Conservation (phyloP, 2,329 filamentous ascomycete species). For the Xylariales sp. region DNA sequence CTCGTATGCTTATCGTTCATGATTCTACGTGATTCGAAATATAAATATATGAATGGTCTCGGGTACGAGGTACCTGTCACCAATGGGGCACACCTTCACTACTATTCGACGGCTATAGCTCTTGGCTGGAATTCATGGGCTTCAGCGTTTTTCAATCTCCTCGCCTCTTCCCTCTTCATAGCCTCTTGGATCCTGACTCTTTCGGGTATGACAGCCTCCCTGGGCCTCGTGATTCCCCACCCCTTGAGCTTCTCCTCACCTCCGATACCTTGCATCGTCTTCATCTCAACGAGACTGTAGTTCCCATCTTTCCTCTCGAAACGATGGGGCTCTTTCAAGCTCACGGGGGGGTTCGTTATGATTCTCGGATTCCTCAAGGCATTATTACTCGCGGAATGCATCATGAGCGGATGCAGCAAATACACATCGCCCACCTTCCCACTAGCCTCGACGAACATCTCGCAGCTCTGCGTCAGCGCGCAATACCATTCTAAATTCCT, state of each 20-base stretch:
- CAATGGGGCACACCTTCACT: too few species aligned
- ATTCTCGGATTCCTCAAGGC: conserved; percentile 39
- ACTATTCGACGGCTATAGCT: too few species aligned
- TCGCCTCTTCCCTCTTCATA: conserved; percentile 47
- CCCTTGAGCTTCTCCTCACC: conserved; percentile 40
- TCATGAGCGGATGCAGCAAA: conserved; percentile 55
- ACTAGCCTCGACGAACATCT: conserved; percentile 47
- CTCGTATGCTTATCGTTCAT: too few species aligned
- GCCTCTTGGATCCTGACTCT: conserved; percentile 41
- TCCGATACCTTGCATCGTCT: conserved; percentile 46
- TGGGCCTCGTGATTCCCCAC: conserved; percentile 46
- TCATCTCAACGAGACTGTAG: conserved; percentile 52
- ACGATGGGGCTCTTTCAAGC: conserved; percentile 44
- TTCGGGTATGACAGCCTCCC: conserved; percentile 47
- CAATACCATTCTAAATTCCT: conserved; percentile 41
- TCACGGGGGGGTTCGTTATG: conserved; percentile 54
- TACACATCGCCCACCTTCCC: conserved; percentile 53
- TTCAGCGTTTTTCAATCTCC: conserved; percentile 35
- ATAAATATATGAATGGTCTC: too few species aligned
- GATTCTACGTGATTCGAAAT: too few species aligned
- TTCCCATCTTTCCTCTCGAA: conserved; percentile 43
- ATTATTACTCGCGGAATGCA: conserved; percentile 51
- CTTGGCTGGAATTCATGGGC: too few species aligned
- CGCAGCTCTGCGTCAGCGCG: conserved; percentile 31
- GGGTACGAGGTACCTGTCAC: too few species aligned